Evolutionary conservation across 805 yeast genomes (phyloP).

Genomic region (Hanseniaspora clermontiae): DNA sequence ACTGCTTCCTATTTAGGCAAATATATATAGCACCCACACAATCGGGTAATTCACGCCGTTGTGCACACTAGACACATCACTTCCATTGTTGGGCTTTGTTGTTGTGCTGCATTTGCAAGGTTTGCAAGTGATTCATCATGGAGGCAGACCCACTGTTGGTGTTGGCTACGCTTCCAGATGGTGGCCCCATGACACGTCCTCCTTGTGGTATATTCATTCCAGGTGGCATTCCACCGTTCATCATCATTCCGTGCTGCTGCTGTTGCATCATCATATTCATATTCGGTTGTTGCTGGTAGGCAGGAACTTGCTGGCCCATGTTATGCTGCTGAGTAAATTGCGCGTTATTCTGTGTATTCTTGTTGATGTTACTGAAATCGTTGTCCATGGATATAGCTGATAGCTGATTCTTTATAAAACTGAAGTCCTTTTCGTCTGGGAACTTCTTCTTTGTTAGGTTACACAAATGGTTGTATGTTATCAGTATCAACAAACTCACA

Average conservation of each 20-base stretch:
- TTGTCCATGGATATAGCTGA: constrained; percentile 33
- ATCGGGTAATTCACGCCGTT: neutral
- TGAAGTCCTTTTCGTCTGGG: constrained; percentile 28
- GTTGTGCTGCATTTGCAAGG: constrained; percentile 10
- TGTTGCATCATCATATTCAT: neutral
- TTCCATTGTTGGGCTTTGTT: constrained; percentile 9
- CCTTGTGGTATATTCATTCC: neutral
- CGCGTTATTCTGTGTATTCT: neutral
- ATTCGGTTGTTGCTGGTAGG: neutral
- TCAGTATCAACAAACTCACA: constrained; percentile 47
- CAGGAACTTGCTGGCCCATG: neutral
- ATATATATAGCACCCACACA: neutral
- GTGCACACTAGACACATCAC: neutral
- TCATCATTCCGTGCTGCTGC: constrained; percentile 3
- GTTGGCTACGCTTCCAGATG: neutral
- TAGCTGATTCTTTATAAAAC: constrained; percentile 37
- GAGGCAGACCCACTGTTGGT: neutral
- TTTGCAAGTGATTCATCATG: constrained; percentile 10
- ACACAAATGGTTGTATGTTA: constrained; percentile 50
- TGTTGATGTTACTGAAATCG: constrained; percentile 3
- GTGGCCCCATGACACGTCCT: constrained; percentile 1
- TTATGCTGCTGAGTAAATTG: neutral
- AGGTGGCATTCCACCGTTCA: neutral
- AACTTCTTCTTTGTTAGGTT: constrained; percentile 26
- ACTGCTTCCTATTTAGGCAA: neutral